Evolutionary conservation across 1,284 basidiomycete genomes (phyloP).

Genomic region (Agroathelia rolfsii): DNA sequence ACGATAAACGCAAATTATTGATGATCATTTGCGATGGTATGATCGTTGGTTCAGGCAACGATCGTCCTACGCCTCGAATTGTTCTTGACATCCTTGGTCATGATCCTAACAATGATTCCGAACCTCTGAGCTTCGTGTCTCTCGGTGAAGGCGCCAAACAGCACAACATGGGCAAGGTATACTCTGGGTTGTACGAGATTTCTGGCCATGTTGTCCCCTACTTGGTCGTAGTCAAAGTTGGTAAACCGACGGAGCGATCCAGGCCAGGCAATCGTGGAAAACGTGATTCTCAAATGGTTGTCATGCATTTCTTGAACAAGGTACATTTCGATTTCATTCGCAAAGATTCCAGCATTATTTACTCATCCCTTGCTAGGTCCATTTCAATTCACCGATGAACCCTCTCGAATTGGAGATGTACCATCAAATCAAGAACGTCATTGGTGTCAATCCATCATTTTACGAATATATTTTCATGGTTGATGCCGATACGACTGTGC

Average conservation of each 20-base stretch:
- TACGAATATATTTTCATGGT: constrained; percentile 78
- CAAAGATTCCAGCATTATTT: too few relatives aligned
- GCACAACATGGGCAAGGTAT: constrained; percentile 98
- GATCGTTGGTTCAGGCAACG: constrained; percentile 95
- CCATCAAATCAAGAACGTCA: constrained; percentile 80
- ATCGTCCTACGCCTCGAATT: constrained; percentile 85
- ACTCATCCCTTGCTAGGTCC: too few relatives aligned
- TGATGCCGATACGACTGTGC: constrained; percentile 70
- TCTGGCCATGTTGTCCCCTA: constrained; percentile 95
- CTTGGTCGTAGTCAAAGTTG: constrained; percentile 92
- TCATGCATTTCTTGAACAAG: constrained; percentile 98
- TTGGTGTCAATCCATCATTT: constrained; percentile 73
- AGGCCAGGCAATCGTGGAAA: constrained; percentile 95
- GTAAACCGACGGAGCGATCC: constrained; percentile 89
- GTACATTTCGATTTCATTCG: constrained; percentile 25
- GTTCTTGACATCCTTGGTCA: constrained; percentile 95
- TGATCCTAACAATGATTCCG: constrained; percentile 87
- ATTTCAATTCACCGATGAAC: constrained; percentile 71
- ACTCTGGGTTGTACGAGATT: constrained; percentile 92
- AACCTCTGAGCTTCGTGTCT: constrained; percentile 88
- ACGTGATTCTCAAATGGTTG: constrained; percentile 90
- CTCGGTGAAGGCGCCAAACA: constrained; percentile 93
- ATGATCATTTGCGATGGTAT: constrained; percentile 97
- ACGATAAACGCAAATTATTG: constrained; percentile 95
- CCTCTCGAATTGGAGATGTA: constrained; percentile 74